Evolutionary conservation across 78 protist genomes (phyloP).

Genomic region (Emiliania huxleyi): DNA sequence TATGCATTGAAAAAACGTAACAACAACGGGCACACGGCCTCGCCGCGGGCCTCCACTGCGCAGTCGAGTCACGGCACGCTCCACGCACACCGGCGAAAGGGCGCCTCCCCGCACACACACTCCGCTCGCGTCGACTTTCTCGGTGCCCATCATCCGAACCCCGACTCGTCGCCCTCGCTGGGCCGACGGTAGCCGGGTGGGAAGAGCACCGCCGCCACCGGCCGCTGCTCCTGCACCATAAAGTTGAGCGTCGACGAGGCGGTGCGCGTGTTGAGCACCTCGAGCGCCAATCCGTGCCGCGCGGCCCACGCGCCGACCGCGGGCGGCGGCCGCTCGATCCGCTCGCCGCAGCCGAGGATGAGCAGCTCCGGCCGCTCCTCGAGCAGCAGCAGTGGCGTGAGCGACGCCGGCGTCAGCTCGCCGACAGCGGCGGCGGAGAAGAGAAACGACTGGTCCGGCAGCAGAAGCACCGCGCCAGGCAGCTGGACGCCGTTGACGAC

Average conservation of each 20-base stretch:
- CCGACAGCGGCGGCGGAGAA: background rate
- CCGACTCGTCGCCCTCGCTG: no score
- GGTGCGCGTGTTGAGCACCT: background rate
- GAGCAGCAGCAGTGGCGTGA: background rate
- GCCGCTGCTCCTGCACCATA: background rate
- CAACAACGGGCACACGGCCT: no score
- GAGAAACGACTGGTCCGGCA: background rate
- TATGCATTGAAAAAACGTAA: no score
- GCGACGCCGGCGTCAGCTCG: background rate
- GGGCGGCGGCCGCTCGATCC: background rate
- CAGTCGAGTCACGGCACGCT: no score
- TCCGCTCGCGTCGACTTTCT: no score
- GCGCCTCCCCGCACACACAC: no score
- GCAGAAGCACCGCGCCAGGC: background rate
- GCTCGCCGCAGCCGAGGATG: background rate
- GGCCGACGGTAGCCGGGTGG: no score
- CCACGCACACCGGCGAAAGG: no score
- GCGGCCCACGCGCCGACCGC: background rate
- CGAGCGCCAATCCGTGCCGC: background rate
- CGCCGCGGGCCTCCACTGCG: no score
- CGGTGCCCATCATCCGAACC: no score
- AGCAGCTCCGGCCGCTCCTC: background rate
- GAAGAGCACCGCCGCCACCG: background rate
- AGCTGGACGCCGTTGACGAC: background rate
- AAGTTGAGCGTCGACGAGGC: slow-evolving; percentile 2